These are phyloP conservation scores for Coix lacrymajobi DNA, from an alignment of 176 grass and related monocot genomes.

Conservation along the genomic window DNA sequence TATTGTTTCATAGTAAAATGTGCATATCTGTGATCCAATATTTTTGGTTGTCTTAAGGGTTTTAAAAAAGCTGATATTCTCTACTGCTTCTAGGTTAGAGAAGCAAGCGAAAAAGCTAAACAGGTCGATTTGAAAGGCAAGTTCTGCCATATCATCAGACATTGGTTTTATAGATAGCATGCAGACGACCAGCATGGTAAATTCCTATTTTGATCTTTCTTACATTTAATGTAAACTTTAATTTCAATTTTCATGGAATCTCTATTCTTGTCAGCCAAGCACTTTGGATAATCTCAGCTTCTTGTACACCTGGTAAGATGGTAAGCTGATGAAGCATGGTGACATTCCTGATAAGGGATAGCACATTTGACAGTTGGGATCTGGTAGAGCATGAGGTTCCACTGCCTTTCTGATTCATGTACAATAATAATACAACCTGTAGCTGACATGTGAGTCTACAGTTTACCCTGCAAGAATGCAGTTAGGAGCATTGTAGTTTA, in stretches of 20 bases:
- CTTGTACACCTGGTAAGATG: slow-evolving; percentile 23
- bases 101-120: slow-evolving; percentile 69
- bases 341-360: slow-evolving; percentile 32
- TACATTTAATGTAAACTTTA: not conserved
- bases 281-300: slow-evolving; percentile 63
- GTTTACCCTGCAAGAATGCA: not conserved
- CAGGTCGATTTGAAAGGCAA: slow-evolving; percentile 67
- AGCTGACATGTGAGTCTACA: not conserved
- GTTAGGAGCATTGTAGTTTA: not conserved
- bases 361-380: slow-evolving; percentile 71
- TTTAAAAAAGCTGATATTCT: not conserved
- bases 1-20: not conserved
- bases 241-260: not conserved
- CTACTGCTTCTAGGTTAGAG: slow-evolving; percentile 50
- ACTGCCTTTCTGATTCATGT: slow-evolving; percentile 25
- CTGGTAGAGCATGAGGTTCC: slow-evolving; percentile 71
- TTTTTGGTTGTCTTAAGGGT: not conserved
- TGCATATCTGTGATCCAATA: not conserved
- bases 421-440: slow-evolving; percentile 1
- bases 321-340: slow-evolving; percentile 31
- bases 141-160: slow-evolving; percentile 54
- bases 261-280: slow-evolving; percentile 49
- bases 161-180: slow-evolving; percentile 66
- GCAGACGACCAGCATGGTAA: slow-evolving; percentile 59
- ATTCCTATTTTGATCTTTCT: not conserved